Evolutionary conservation across 306 rosid species (phyloP).

Genomic region (Trichosanthes truncata): DNA sequence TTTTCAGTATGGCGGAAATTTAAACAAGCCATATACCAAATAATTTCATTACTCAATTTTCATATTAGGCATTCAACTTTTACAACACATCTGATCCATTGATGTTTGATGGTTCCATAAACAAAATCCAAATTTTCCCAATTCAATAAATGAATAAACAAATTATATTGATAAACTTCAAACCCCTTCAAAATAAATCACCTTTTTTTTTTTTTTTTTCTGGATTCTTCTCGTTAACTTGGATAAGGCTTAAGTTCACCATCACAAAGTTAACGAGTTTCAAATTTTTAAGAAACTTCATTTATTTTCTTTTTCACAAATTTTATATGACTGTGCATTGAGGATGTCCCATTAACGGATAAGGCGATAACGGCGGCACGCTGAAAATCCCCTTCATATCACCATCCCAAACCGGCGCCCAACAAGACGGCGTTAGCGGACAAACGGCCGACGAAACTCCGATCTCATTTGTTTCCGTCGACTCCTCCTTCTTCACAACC

Average conservation of each 20-base stretch:
- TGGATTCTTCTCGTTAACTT: not conserved
- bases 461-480: not conserved
- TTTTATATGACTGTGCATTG: conserved; percentile 21
- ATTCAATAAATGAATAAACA: conserved; percentile 2
- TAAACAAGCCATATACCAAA: not conserved
- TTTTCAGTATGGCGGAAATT: not conserved
- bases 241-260: not conserved
- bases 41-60: not conserved
- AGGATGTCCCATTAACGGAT: conserved; percentile 20
- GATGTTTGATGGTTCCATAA: not conserved
- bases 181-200: not conserved
- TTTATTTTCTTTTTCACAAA: not conserved
- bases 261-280: not conserved
- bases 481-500: conserved; percentile 9
- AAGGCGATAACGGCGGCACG: conserved; percentile 44
- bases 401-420: conserved; percentile 37
- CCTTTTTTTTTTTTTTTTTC: not conserved
- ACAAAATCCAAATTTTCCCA: not conserved
- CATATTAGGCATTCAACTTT: not conserved
- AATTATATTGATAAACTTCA: not conserved
- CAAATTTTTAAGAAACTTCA: not conserved
- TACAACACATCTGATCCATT: not conserved
- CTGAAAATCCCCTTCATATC: conserved; percentile 36
- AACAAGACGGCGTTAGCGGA: conserved; percentile 41
- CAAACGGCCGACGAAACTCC: not conserved